Evolutionary conservation across 208 protist species (phyloP).

Genomic region (Trypanosoma mega): DNA sequence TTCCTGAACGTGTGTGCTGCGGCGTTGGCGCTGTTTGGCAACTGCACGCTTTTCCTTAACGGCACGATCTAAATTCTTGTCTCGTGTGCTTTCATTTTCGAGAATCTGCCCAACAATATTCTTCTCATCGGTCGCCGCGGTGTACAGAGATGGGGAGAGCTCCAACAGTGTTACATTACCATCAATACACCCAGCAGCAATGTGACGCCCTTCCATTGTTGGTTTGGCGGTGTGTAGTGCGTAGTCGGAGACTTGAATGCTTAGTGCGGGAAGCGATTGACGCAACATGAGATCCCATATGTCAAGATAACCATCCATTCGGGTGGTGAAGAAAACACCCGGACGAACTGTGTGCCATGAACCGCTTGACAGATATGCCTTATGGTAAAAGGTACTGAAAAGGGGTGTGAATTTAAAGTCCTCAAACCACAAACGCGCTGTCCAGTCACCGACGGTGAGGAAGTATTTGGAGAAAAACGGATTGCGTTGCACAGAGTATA

Average conservation of each 20-base stretch:
- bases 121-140: constrained; percentile 86
- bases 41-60: constrained; percentile 75
- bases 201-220: constrained; percentile 70
- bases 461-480: constrained; percentile 96
- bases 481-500: constrained; percentile 95
- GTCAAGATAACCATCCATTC: constrained; percentile 96
- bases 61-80: constrained; percentile 93
- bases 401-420: constrained; percentile 95
- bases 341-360: constrained; percentile 93
- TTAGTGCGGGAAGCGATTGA: constrained; percentile 91
- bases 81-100: constrained; percentile 91
- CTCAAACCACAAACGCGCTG: constrained; percentile 95
- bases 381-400: constrained; percentile 96
- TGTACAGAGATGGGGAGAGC: constrained; percentile 90
- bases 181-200: constrained; percentile 92
- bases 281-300: constrained; percentile 96
- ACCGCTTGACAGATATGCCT: constrained; percentile 93
- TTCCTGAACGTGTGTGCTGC: constrained; percentile 59
- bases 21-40: constrained; percentile 65
- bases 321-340: constrained; percentile 95
- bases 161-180: constrained; percentile 93
- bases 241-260: constrained; percentile 91
- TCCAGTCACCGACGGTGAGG: constrained; percentile 96
- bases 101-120: constrained; percentile 86
- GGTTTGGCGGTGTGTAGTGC: constrained; percentile 86